These are phyloP conservation scores for Hypoxylon sp. DNA, from an alignment of 2,329 filamentous ascomycete species.

Conservation along the genomic window DNA sequence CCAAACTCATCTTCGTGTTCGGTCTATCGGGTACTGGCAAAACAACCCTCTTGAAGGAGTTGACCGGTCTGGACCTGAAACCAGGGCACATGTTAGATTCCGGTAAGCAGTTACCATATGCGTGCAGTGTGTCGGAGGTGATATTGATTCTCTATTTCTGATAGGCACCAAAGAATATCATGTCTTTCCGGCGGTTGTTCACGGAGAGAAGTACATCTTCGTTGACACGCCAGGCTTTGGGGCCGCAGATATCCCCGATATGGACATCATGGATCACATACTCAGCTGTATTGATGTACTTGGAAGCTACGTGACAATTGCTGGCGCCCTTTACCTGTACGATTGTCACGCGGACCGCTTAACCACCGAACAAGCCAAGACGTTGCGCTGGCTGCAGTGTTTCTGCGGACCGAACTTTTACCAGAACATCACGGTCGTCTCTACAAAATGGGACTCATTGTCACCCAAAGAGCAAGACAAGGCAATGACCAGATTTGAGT, in stretches of 20 bases:
- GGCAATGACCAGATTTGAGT: background rate
- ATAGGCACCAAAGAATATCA: background rate
- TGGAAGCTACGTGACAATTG: background rate
- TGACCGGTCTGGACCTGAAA: background rate
- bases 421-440: background rate
- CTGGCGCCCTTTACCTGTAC: background rate
- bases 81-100: background rate
- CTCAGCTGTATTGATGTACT: background rate
- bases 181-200: background rate
- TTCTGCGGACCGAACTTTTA: background rate
- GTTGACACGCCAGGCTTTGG: background rate
- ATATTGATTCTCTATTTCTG: background rate
- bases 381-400: background rate
- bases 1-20: background rate
- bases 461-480: background rate
- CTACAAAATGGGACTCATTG: background rate
- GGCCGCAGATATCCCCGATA: background rate
- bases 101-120: background rate
- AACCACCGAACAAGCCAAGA: background rate
- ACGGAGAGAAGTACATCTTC: background rate
- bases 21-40: background rate
- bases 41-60: background rate
- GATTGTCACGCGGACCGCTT: background rate
- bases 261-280: background rate
- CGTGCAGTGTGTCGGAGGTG: background rate